A percentile compares a stretch with the other conserved stretches of the same genome.
Evolutionary conservation across 805 yeast genomes (phyloP).

Genomic region (Ogataea nitratoaversa): DNA sequence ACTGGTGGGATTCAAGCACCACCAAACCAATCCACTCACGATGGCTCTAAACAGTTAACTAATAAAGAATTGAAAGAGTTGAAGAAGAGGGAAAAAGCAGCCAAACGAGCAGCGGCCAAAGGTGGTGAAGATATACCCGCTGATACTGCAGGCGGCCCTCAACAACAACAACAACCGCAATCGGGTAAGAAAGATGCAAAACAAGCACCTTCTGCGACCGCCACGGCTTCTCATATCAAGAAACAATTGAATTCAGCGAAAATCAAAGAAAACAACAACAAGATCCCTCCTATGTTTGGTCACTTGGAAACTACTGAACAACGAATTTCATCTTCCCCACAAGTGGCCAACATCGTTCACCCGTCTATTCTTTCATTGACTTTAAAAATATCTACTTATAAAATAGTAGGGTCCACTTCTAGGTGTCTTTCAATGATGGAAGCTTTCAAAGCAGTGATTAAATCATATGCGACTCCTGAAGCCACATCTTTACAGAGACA

Average conservation of each 20-base stretch:
- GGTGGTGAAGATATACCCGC: conserved; percentile 40
- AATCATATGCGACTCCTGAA: conserved; percentile 78
- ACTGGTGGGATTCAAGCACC: not conserved
- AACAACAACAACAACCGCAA: conserved; percentile 8
- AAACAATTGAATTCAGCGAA: conserved; percentile 51
- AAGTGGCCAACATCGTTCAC: conserved; percentile 69
- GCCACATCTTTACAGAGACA: conserved; percentile 85
- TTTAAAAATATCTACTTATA: conserved; percentile 74
- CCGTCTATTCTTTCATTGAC: conserved; percentile 79
- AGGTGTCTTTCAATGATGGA: conserved; percentile 81
- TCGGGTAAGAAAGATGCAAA: conserved; percentile 13
- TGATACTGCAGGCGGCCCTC: conserved; percentile 3
- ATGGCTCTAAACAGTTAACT: conserved; percentile 33
- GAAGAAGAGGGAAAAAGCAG: conserved; percentile 87
- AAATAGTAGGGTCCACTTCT: conserved; percentile 84
- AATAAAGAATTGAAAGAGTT: conserved; percentile 84
- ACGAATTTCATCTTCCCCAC: conserved; percentile 54
- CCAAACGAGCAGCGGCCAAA: conserved; percentile 85
- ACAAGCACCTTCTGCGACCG: conserved; percentile 32
- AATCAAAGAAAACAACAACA: conserved; percentile 38
- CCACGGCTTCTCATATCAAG: conserved; percentile 47
- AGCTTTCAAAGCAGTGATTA: conserved; percentile 76
- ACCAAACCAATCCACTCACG: not conserved
- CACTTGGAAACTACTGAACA: conserved; percentile 80
- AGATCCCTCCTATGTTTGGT: conserved; percentile 65